A percentile compares a stretch with the other conserved stretches of the same genome.
Conservation (phyloP, 1,284 basidiomycete species). For the Caloboletus firmus region DNA sequence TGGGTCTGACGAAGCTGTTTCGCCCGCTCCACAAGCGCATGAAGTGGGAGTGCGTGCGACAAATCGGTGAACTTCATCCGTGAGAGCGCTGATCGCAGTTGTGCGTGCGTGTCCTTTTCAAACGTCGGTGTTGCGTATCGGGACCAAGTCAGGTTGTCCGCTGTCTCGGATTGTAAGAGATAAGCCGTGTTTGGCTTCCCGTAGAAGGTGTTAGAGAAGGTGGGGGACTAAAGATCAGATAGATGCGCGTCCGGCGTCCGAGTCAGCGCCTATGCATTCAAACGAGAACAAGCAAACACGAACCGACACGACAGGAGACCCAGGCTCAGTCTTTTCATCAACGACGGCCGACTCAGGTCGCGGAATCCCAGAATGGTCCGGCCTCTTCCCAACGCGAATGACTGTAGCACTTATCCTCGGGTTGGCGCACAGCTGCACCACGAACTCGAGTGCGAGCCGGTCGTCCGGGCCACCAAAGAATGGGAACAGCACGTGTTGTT, state of each 20-base stretch:
- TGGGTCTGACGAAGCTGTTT: constrained; percentile 28
- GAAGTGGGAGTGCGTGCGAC: constrained; percentile 54
- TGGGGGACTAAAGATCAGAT: constrained; percentile 40
- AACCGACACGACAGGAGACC: constrained; percentile 12
- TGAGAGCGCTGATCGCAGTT: constrained; percentile 45
- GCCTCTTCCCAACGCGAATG: constrained; percentile 44
- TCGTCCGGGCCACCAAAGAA: constrained; percentile 98
- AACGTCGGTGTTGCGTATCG: constrained; percentile 42
- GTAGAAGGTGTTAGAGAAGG: constrained; percentile 68
- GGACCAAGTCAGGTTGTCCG: constrained; percentile 70
- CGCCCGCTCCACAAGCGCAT: constrained; percentile 48
- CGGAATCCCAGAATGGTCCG: constrained; percentile 18
- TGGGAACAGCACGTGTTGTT: constrained; percentile 79
- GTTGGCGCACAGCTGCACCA: constrained; percentile 78
- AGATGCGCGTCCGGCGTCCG: constrained; percentile 40
- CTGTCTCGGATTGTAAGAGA: constrained; percentile 68
- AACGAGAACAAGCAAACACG: constrained; percentile 41
- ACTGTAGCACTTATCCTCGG: constrained; percentile 69
- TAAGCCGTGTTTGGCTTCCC: constrained; percentile 60
- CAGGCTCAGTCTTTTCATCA: constrained; percentile 27
- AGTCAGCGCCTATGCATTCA: constrained; percentile 36
- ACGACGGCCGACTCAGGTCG: constrained; percentile 24
- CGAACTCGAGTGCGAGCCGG: constrained; percentile 80
- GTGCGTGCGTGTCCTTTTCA: constrained; percentile 25
- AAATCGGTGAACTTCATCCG: constrained; percentile 57